Conservation (phyloP, 805 yeast species). For the Pichia scutulata region DNA sequence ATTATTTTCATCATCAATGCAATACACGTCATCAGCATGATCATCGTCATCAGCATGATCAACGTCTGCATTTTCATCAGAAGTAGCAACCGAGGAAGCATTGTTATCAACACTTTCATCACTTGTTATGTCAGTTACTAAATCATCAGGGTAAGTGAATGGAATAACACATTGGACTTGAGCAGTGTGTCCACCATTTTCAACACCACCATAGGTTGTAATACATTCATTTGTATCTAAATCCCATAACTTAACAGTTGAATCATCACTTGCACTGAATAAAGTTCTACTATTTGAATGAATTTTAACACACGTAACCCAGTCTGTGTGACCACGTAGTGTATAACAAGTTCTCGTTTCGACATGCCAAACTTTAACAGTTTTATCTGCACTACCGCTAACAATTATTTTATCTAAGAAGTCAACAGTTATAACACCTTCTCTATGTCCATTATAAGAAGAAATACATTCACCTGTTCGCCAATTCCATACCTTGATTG, state of each 20-base stretch:
- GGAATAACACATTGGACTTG: constrained; percentile 93
- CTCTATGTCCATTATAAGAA: constrained; percentile 88
- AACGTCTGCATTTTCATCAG: background rate
- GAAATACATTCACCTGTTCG: constrained; percentile 91
- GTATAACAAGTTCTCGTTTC: constrained; percentile 90
- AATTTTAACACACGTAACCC: constrained; percentile 86
- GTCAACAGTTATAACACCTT: constrained; percentile 79
- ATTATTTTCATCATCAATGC: constrained; percentile 13
- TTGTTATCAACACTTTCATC: constrained; percentile 26
- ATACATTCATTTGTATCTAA: constrained; percentile 71
- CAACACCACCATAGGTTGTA: constrained; percentile 67
- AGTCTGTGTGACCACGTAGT: constrained; percentile 84
- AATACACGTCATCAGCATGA: constrained; percentile 14
- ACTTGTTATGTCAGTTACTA: constrained; percentile 35
- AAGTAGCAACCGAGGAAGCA: constrained; percentile 9
- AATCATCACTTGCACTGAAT: constrained; percentile 85
- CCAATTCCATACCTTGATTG: constrained; percentile 94
- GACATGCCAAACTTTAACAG: constrained; percentile 95
- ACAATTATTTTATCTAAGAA: constrained; percentile 75
- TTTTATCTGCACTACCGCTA: constrained; percentile 87
- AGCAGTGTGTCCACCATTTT: constrained; percentile 79
- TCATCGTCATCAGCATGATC: constrained; percentile 3
- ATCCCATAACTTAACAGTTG: constrained; percentile 94
- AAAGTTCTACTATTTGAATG: constrained; percentile 73
- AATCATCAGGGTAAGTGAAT: constrained; percentile 56